These are phyloP conservation scores for Waltergamsia citrina DNA, from an alignment of 2,329 filamentous ascomycete genomes.

Conservation along the genomic window DNA sequence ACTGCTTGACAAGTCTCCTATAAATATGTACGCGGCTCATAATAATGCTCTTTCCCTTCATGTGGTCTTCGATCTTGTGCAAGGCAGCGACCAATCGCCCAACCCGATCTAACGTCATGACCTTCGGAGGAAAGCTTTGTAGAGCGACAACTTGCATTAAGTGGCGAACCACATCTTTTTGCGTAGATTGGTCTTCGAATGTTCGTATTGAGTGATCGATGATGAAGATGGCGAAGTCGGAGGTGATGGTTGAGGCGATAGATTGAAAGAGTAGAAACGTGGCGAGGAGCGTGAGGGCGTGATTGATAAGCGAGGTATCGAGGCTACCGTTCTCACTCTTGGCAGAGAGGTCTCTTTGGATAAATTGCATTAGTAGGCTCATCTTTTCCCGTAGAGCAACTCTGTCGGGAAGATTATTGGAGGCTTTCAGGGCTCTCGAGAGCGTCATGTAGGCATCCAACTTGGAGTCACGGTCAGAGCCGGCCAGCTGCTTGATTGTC, in stretches of 20 bases:
- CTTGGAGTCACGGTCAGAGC: constrained; percentile 60
- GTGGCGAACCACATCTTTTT: constrained; percentile 71
- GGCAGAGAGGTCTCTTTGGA: constrained; percentile 68
- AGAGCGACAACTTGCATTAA: constrained; percentile 73
- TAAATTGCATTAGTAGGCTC: constrained; percentile 67
- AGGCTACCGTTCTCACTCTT: constrained; percentile 43
- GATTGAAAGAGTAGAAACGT: constrained; percentile 67
- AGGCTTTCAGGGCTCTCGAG: constrained; percentile 65
- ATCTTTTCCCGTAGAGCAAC: constrained; percentile 69
- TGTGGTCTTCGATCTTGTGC: constrained; percentile 60
- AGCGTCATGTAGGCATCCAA: constrained; percentile 83
- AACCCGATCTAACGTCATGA: constrained; percentile 64
- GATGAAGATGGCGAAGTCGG: constrained; percentile 72
- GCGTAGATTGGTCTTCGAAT: constrained; percentile 56
- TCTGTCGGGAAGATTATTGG: constrained; percentile 70
- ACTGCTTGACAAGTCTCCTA: constrained; percentile 64
- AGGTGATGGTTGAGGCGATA: constrained; percentile 60
- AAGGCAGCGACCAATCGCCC: constrained; percentile 62
- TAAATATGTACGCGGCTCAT: constrained; percentile 73
- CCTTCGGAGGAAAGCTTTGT: constrained; percentile 66
- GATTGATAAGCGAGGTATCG: constrained; percentile 64
- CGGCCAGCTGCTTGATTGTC: constrained; percentile 69
- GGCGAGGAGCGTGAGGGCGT: constrained; percentile 68
- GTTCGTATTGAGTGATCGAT: constrained; percentile 71
- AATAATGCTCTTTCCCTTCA: constrained; percentile 73